phyloP scores from a whole-genome alignment of 352 stramenopile genomes.

The Elongisporangium prolatum region DNA sequence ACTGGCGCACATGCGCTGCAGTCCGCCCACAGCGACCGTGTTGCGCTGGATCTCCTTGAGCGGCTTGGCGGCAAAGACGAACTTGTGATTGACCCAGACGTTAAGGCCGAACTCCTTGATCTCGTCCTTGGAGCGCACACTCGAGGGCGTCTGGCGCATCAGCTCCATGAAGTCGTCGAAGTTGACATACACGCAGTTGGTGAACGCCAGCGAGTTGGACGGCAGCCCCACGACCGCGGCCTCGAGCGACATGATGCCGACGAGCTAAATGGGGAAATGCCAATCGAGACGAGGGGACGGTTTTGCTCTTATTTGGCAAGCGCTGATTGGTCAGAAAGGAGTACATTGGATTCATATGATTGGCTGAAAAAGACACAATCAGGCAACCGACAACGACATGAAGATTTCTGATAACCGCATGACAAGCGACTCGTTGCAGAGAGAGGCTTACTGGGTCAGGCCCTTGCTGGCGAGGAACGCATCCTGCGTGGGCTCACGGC shows the following conservation, averaged over 20 bases:
- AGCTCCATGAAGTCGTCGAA: slow-evolving; percentile 71
- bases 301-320: neutral
- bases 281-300: neutral
- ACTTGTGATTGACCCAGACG: slow-evolving; percentile 81
- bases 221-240: slow-evolving; percentile 58
- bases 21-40: slow-evolving; percentile 59
- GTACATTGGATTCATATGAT: neutral
- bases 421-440: neutral
- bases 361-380: neutral
- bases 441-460: slow-evolving; percentile 14
- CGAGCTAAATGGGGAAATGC: neutral
- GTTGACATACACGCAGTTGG: slow-evolving; percentile 80
- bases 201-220: slow-evolving; percentile 77
- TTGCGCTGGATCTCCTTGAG: slow-evolving; percentile 58
- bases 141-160: slow-evolving; percentile 51
- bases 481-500: slow-evolving; percentile 67
- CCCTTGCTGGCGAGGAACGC: slow-evolving; percentile 84
- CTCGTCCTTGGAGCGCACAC: slow-evolving; percentile 65
- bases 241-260: slow-evolving; percentile 48
- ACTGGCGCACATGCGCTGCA: slow-evolving; percentile 76
- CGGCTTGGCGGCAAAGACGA: slow-evolving; percentile 71
- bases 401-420: neutral
- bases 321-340: neutral
- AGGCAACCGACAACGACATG: neutral
- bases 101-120: slow-evolving; percentile 71